Base-by-base conservation (phyloP, 768 basidiomycete genomes). In the Pluteus cervinus region DNA sequence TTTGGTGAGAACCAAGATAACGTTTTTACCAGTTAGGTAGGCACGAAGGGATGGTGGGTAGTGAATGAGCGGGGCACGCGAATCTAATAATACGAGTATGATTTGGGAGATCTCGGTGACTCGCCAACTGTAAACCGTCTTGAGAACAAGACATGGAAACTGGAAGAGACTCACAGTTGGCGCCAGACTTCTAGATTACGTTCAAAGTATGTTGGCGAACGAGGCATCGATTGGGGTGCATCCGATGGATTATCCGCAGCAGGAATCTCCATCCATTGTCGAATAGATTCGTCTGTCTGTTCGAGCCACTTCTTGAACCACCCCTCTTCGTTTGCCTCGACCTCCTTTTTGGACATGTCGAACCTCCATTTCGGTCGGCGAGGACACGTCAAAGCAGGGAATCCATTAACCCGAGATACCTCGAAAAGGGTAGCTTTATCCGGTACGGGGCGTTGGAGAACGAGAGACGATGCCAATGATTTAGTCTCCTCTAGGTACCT, bases 171-270 rank as follows among this genome's bases (percentile, higher is more conserved):
- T 48, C 57, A 88, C 79, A 97, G 62, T 63, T 97, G 94, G 45
- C 93, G 63, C 92, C 92, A 97, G 10, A 96, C 91, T 53, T 96
- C 87, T 30, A 96, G 51, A 56, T 97, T 96, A 28, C 86, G 73
- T 59, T 96, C 92, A 56, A 79, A 96, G 58, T 82, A 81, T 1
- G 84, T 81, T 2, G 84, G 79, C 3, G 86, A 83, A 29, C 64
- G 61, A 7, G 78, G 79, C 71, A 80, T 67, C 20, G 47, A 32
- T 12, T 33, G 30, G 23, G 37, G 32, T 15, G 39, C 7, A 10
- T 40, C 34, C 5, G 47, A 39, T 33, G 29, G 38, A 30, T 22
- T 40, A 21, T 42, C 41, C 6, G 21, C 7, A 25, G 49, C 29
- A 17, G 48, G 42, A 22, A 44, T 39, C 36, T 51, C 53, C 30